Percentiles rank a stretch among this genome's conserved stretches.
Evolutionary conservation across 2,329 filamentous ascomycete species (phyloP).

Genomic region (Exophiala spinifera): DNA sequence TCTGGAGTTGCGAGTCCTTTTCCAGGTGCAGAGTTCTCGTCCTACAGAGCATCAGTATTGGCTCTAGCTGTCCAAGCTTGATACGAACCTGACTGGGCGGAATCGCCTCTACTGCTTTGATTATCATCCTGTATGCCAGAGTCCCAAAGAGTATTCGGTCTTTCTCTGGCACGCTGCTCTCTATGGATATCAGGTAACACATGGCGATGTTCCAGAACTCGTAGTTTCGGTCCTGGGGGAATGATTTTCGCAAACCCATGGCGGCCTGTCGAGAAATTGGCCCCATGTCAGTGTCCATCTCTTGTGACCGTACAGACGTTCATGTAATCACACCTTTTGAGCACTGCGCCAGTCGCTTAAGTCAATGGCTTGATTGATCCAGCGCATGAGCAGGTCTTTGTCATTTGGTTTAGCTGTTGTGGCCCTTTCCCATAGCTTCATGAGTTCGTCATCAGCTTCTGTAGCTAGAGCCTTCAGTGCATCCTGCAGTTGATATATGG

Average conservation of each 20-base stretch:
- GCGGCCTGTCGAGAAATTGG: constrained; percentile 39
- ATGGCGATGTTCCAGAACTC: constrained; percentile 51
- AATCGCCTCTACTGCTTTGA: constrained; percentile 45
- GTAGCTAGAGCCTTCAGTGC: constrained; percentile 38
- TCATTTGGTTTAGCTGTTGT: constrained; percentile 44
- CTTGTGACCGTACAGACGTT: constrained; percentile 10
- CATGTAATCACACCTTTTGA: constrained; percentile 42
- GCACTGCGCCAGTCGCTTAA: constrained; percentile 46
- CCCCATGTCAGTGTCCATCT: constrained; percentile 28
- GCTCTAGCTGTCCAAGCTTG: neutral
- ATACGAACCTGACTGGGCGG: constrained; percentile 43
- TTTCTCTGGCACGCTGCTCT: constrained; percentile 37
- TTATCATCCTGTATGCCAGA: constrained; percentile 50
- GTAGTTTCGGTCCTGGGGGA: constrained; percentile 47
- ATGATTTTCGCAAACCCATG: constrained; percentile 50
- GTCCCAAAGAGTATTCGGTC: constrained; percentile 48
- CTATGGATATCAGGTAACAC: constrained; percentile 41
- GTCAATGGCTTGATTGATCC: constrained; percentile 45
- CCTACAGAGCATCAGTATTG: constrained; percentile 31
- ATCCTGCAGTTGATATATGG: constrained; percentile 42
- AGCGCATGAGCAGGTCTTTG: constrained; percentile 43
- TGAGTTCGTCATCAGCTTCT: constrained; percentile 34
- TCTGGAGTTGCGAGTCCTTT: constrained; percentile 47
- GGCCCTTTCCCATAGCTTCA: constrained; percentile 47
- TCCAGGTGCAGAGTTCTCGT: constrained; percentile 39